Evolutionary conservation across 75 land plant genomes (phyloP).

Genomic region (Cunninghamia lanceolata): DNA sequence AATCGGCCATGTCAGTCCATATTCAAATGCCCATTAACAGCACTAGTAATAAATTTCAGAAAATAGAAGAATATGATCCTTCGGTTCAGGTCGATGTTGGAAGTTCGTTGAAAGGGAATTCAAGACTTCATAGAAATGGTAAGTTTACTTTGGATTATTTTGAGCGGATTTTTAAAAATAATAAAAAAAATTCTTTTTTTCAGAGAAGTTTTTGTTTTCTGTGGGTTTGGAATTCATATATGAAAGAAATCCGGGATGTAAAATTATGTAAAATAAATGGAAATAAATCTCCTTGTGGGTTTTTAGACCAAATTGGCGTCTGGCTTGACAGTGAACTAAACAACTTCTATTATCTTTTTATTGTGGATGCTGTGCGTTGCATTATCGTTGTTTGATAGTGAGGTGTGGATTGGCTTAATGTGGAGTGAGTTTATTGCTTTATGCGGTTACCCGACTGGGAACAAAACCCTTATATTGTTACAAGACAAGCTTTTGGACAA

Average conservation of each 20-base stretch:
- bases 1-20: conserved; percentile 1
- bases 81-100: neutral
- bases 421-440: too few species aligned
- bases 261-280: neutral
- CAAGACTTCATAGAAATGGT: neutral
- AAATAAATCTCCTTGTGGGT: neutral
- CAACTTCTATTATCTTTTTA: neutral
- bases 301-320: neutral
- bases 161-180: neutral
- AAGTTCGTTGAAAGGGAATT: neutral
- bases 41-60: neutral
- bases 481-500: neutral
- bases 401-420: neutral
- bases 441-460: neutral
- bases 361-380: neutral
- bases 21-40: conserved; percentile 1
- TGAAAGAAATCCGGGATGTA: too few species aligned
- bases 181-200: too few species aligned
- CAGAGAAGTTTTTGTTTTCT: too few species aligned
- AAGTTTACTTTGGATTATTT: neutral
- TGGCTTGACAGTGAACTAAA: neutral
- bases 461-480: neutral
- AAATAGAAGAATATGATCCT: neutral
- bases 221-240: neutral
- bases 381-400: neutral